phyloP scores from a whole-genome alignment of 2,329 filamentous ascomycete genomes.

The Talaromyces albobiverticillius region DNA sequence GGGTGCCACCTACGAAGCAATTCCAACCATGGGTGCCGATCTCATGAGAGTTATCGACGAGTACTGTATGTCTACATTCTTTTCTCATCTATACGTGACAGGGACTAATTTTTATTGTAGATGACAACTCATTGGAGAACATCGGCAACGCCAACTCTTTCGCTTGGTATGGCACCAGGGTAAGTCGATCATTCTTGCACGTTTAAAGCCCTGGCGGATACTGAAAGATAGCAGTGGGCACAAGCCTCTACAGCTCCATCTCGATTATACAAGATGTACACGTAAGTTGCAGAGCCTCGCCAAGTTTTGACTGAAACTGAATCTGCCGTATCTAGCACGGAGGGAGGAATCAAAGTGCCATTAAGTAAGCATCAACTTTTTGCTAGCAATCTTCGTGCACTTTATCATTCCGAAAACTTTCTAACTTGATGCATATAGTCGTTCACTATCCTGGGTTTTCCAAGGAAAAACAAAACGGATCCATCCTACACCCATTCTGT shows the following conservation, averaged over 20 bases:
- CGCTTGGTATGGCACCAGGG: slow-evolving; percentile 49
- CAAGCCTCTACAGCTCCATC: slow-evolving; percentile 45
- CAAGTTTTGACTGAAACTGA: background rate
- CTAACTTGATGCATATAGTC: background rate
- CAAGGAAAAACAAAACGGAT: background rate
- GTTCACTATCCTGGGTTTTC: background rate
- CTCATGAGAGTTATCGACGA: background rate
- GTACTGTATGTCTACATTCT: background rate
- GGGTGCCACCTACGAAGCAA: slow-evolving; percentile 46
- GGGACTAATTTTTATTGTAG: background rate
- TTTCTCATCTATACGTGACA: background rate
- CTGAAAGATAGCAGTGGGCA: slow-evolving; percentile 40
- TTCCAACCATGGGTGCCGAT: slow-evolving; percentile 26
- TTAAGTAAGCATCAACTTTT: slow-evolving; percentile 29
- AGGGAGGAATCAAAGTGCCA: slow-evolving; percentile 37
- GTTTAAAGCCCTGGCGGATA: no score
- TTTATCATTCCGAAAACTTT: background rate
- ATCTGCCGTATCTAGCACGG: slow-evolving; percentile 13
- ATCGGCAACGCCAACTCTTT: slow-evolving; percentile 47
- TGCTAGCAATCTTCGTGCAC: slow-evolving; percentile 9
- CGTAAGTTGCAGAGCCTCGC: slow-evolving; percentile 6
- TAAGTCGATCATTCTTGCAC: background rate
- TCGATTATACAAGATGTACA: slow-evolving; percentile 30
- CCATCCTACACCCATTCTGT: slow-evolving; percentile 29
- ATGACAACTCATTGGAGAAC: slow-evolving; percentile 47